Base-by-base conservation (phyloP, 2,329 filamentous ascomycete species). In the Emergomyces pasteurianus region DNA sequence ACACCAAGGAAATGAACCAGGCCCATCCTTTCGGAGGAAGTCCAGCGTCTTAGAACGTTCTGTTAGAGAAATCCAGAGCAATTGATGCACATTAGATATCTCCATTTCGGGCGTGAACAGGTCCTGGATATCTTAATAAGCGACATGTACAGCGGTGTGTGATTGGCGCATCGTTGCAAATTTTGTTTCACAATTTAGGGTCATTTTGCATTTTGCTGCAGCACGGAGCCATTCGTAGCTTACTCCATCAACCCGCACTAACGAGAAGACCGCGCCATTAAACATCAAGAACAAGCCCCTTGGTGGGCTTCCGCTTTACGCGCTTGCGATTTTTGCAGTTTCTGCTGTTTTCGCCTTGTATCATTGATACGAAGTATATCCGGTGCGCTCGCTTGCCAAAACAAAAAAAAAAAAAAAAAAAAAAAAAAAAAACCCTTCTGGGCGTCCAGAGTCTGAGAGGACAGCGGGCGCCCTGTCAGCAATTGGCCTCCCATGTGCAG, bases 161-260 rank as follows among this genome's bases (percentile, higher is more conserved):
- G 49, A 52, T 52, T 52, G 49, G 49, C 16, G 34, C 8, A n/a
- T 21, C 42, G 21, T 42, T 56, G 53, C 53, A 42, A 56, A 56
- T 38, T 56, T 38, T 42, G 53, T 57, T 57, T 57, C 40, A 40
- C 54, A 57, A 57, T n/a, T n/a, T n/a, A n/a, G n/a, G n/a, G n/a
- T n/a, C n/a, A n/a, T 54, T 54, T 54, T 54, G 52, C 52, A 55
- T 16, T 55, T 55, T n/a, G 50, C 31, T n/a, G n/a, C n/a, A n/a
- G n/a, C n/a, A n/a, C n/a, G n/a, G n/a, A n/a, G n/a, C n/a, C n/a
- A n/a, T n/a, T n/a, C 40, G 14, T 16, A 43, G 14, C 40, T 43
- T 43, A 18, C 40, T 18, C 40, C 18, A n/a, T n/a, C n/a, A n/a
- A n/a, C n/a, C n/a, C n/a, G n/a, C n/a, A n/a, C n/a, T n/a, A n/a